Base-by-base conservation (phyloP, 768 basidiomycete species). In the Pilatotrama ljubarskyi region DNA sequence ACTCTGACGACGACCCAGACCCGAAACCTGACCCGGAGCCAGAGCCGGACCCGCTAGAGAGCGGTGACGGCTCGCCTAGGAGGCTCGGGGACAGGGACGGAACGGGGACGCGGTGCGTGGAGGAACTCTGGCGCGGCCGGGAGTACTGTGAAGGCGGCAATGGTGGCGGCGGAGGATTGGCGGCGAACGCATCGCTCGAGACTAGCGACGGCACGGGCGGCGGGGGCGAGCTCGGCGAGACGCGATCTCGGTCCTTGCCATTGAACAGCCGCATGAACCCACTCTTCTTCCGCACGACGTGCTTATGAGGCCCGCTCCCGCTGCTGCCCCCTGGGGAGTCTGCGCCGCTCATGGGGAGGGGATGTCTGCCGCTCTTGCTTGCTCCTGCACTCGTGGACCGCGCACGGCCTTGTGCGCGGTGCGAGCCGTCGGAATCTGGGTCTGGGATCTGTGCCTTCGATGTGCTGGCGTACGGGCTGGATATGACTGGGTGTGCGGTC, bases 241-340 rank as follows among this genome's bases (percentile, higher is more conserved):
- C 81, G 51, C 79, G 79, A 22, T 75, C 74, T 51, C 74, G 74
- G 18, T 74, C 74, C 68, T 80, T 83, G 18, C 80, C 78, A 66
- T 86, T 84, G 69, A 93, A 91, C 11, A 93, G 74, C 51, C 87
- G 78, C 86, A 93, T 83, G 69, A 93, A 90, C 3, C 82, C 91
- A 63, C 90, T 92, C 71, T 88, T 92, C 77, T 88, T 91, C 60
- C 87, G 87, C 66, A 83, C 90, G 50, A 93, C 70, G 1, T 73
- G 64, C 65, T 84, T 87, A 10, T 75, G 76, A 25, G 75, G 67
- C 49, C 63, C 43, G 51, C 59, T 24, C 18, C 47, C 40, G 51
- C 44, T 22, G 42, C n/a, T 29, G 41, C 41, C 17, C 13, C 38
- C 38, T 20, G 51, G 47, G 5, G 58, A 61, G 29, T 63, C 61